These are phyloP conservation scores for Aspergillus ochraceoroseus DNA, from an alignment of 2,329 filamentous ascomycete species.

Conservation along the genomic window DNA sequence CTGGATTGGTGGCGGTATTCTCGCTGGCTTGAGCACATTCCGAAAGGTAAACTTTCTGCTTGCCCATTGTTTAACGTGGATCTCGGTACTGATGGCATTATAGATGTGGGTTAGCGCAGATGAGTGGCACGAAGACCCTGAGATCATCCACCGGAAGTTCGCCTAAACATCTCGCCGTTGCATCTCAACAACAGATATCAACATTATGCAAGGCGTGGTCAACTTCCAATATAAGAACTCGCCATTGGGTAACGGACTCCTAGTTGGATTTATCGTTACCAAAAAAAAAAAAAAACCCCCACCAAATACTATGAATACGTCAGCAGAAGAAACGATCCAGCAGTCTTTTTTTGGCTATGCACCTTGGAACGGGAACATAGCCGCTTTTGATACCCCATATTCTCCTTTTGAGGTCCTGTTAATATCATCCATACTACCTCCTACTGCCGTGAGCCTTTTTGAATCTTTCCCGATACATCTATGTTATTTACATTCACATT, in stretches of 20 bases:
- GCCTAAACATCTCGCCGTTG: slow-evolving; percentile 53
- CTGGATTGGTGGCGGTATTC: slow-evolving; percentile 97
- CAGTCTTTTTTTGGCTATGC: slow-evolving; percentile 4
- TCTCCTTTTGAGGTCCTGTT: slow-evolving; percentile 7
- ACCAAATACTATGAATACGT: neutral
- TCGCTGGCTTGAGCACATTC: slow-evolving; percentile 95
- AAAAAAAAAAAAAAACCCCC: neutral
- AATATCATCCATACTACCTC: slow-evolving; percentile 1
- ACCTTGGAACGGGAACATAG: slow-evolving; percentile 5
- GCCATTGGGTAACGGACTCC: neutral
- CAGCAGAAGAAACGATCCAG: slow-evolving; percentile 4
- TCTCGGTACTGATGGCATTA: slow-evolving; percentile 1
- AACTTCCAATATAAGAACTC: neutral
- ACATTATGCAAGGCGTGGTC: neutral
- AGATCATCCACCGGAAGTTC: slow-evolving; percentile 98
- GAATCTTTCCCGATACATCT: too few species aligned
- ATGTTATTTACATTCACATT: too few species aligned
- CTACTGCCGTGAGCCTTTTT: too few species aligned
- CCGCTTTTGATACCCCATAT: slow-evolving; percentile 14
- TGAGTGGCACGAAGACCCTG: slow-evolving; percentile 99
- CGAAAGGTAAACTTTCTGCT: slow-evolving; percentile 66
- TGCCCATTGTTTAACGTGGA: neutral
- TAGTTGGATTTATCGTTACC: neutral
- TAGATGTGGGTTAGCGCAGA: slow-evolving; percentile 99
- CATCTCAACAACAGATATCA: neutral